Conservation (phyloP, 73 alveolate genomes). For the Tetrahymena elliotti region DNA sequence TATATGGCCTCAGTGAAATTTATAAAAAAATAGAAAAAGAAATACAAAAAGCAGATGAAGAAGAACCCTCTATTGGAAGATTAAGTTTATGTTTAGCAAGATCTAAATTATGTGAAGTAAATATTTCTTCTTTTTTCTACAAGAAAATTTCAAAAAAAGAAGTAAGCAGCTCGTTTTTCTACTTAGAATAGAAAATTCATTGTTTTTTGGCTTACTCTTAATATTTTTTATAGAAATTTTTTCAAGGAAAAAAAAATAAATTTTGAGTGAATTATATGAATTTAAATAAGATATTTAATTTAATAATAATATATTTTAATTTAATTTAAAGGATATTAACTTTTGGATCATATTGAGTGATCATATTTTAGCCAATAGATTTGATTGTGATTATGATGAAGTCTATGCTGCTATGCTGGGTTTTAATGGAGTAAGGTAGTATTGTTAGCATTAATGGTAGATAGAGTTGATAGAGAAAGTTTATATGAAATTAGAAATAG, state of each 20-base stretch:
- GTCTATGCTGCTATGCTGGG: background rate
- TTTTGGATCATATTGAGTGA: background rate
- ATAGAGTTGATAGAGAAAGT: background rate
- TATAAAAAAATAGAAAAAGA: background rate
- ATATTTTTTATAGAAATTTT: no score
- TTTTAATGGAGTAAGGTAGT: background rate
- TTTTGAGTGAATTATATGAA: no score
- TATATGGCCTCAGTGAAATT: background rate
- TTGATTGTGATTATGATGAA: background rate
- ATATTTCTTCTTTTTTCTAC: background rate
- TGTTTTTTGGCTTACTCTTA: no score
- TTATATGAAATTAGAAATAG: background rate
- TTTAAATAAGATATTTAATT: no score
- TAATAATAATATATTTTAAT: no score
- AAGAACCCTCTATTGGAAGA: background rate
- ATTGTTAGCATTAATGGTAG: background rate
- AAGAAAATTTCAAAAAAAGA: background rate
- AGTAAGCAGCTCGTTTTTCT: background rate
- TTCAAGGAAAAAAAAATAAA: no score
- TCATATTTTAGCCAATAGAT: background rate
- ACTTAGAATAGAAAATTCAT: background rate
- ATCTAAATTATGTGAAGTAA: background rate
- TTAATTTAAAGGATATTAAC: background rate
- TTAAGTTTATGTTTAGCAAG: background rate
- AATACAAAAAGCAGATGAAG: background rate